Evolutionary conservation across 768 basidiomycete species (phyloP).

Genomic region (Amanita molliuscula): DNA sequence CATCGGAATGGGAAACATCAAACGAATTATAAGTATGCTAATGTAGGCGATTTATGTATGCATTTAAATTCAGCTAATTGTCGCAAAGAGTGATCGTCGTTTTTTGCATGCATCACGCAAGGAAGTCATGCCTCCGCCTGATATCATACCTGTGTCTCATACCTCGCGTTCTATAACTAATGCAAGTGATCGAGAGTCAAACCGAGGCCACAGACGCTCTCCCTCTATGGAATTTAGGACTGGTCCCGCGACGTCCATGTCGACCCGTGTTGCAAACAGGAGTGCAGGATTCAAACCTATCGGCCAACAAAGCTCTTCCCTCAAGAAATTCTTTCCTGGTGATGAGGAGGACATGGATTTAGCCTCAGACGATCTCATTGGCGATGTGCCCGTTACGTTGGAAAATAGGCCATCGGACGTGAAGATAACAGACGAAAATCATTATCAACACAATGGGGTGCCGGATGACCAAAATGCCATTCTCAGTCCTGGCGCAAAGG

Average conservation of each 20-base stretch:
- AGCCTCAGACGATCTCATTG: conserved; percentile 13
- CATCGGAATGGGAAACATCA: conserved; percentile 24
- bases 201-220: neutral
- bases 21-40: conserved; percentile 26
- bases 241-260: conserved; percentile 1
- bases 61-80: neutral
- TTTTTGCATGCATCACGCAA: neutral
- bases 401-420: neutral
- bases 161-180: conserved; percentile 4
- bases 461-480: neutral
- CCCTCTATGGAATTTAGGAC: neutral
- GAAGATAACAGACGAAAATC: neutral
- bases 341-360: conserved; percentile 63
- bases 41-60: conserved; percentile 13
- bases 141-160: conserved; percentile 7
- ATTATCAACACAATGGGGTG: neutral
- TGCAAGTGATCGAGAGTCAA: neutral
- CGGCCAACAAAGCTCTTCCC: conserved; percentile 38
- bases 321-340: conserved; percentile 76
- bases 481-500: neutral
- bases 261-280: conserved; percentile 19
- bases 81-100: conserved; percentile 4
- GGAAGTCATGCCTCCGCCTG: conserved; percentile 21
- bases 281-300: conserved; percentile 61
- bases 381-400: conserved; percentile 9